These are phyloP conservation scores for Fabrea salina DNA, from an alignment of 169 alveolate species.

Conservation along the genomic window DNA sequence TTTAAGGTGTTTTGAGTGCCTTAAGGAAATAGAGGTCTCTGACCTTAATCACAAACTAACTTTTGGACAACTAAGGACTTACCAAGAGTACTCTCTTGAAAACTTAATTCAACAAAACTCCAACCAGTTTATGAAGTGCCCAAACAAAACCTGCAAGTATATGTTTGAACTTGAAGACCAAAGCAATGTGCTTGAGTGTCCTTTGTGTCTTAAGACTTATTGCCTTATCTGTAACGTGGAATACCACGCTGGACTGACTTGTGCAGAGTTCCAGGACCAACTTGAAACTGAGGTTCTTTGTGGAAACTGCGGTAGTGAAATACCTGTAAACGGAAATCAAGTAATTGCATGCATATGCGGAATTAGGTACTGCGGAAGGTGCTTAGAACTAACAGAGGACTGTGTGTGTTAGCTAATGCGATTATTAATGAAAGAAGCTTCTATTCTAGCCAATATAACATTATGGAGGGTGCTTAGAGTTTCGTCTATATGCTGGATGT, in stretches of 20 bases:
- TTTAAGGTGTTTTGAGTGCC: not conserved
- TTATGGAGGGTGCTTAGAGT: slow-evolving; percentile 46
- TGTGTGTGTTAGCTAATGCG: too few relatives aligned
- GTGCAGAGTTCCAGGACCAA: too few relatives aligned
- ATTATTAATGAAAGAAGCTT: slow-evolving; percentile 33
- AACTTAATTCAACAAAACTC: not conserved
- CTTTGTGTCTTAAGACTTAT: too few relatives aligned
- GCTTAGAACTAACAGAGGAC: too few relatives aligned
- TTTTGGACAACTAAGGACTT: not conserved
- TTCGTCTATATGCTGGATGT: slow-evolving; percentile 41
- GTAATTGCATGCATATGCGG: too few relatives aligned
- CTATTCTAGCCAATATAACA: slow-evolving; percentile 41
- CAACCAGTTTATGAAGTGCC: not conserved
- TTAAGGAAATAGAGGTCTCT: not conserved
- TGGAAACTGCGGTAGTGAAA: too few relatives aligned
- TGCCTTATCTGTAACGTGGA: too few relatives aligned
- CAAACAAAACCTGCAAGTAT: not conserved
- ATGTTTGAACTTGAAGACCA: slow-evolving; percentile 11
- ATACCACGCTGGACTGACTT: too few relatives aligned
- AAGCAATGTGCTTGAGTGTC: too few relatives aligned
- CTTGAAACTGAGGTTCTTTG: too few relatives aligned
- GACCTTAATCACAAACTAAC: not conserved
- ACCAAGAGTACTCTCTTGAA: not conserved
- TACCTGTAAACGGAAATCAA: too few relatives aligned
- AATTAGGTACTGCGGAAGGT: too few relatives aligned